Evolutionary conservation across 805 yeast species (phyloP).

Genomic region (Schizosaccharomyces octosporus): DNA sequence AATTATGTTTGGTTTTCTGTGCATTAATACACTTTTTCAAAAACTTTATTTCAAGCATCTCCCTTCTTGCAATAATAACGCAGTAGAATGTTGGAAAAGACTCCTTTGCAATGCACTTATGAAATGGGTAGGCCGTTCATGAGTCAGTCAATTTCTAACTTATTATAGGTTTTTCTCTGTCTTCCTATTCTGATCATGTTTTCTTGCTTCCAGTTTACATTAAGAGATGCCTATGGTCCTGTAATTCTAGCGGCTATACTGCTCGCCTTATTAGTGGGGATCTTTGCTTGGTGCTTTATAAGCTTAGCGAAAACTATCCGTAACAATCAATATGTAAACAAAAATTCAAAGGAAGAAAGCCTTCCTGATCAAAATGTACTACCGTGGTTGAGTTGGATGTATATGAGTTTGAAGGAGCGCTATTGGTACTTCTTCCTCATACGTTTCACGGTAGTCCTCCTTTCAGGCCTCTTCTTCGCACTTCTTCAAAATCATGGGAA

Average conservation of each 20-base stretch:
- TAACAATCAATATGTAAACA: too few species aligned
- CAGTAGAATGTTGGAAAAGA: conserved; percentile 6
- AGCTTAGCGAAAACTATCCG: conserved; percentile 8
- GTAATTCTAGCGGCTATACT: conserved; percentile 12
- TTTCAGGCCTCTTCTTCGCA: conserved; percentile 14
- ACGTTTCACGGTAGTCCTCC: conserved; percentile 9
- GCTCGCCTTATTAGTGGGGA: conserved; percentile 10
- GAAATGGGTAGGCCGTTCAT: conserved; percentile 6
- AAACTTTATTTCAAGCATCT: not conserved
- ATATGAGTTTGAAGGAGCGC: conserved; percentile 13
- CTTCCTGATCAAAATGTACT: conserved; percentile 14
- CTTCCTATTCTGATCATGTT: not conserved
- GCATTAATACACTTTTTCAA: conserved; percentile 9
- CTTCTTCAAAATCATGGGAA: conserved; percentile 14
- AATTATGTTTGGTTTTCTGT: conserved; percentile 10
- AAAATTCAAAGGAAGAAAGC: not conserved
- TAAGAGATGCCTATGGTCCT: conserved; percentile 14
- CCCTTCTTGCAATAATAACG: not conserved
- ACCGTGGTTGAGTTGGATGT: conserved; percentile 13
- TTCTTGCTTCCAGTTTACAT: conserved; percentile 12
- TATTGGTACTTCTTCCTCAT: conserved; percentile 16
- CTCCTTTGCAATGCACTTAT: conserved; percentile 8
- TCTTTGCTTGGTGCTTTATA: conserved; percentile 9
- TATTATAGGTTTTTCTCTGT: not conserved
- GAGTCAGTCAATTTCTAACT: not conserved